Evolutionary conservation across 1,139 yeast species (phyloP).

Genomic region (Eremothecium coryli): DNA sequence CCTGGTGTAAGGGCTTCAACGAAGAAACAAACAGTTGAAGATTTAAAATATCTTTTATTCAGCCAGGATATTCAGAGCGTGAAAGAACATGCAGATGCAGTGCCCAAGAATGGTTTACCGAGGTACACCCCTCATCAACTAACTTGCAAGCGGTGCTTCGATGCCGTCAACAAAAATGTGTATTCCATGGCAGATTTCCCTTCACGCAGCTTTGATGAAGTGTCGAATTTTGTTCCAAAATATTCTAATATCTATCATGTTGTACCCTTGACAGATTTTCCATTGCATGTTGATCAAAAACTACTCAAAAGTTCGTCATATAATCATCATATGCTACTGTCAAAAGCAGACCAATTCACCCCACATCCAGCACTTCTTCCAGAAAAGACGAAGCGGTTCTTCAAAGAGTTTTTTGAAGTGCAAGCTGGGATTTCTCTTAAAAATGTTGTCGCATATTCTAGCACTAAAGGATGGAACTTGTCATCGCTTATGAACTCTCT

Average conservation of each 20-base stretch:
- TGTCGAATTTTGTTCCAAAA: constrained; percentile 40
- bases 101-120: background rate
- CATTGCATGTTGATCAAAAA: constrained; percentile 43
- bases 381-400: constrained; percentile 17
- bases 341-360: constrained; percentile 26
- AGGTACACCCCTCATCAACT: constrained; percentile 13
- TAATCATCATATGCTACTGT: constrained; percentile 17
- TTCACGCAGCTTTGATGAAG: constrained; percentile 31
- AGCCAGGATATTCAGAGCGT: constrained; percentile 23
- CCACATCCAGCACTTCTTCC: constrained; percentile 14
- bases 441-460: constrained; percentile 44
- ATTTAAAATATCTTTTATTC: constrained; percentile 25
- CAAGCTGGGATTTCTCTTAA: constrained; percentile 37
- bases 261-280: constrained; percentile 61
- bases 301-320: constrained; percentile 26
- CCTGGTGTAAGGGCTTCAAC: background rate
- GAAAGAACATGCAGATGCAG: constrained; percentile 13
- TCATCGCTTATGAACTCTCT: constrained; percentile 31
- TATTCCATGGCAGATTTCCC: constrained; percentile 34
- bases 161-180: constrained; percentile 39
- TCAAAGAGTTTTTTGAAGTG: constrained; percentile 28
- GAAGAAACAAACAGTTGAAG: constrained; percentile 13
- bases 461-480: constrained; percentile 46
- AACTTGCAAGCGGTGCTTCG: constrained; percentile 48
- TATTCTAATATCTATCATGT: constrained; percentile 49